These are phyloP conservation scores for Pichia norvegensis DNA, from an alignment of 1,139 yeast genomes.

Conservation along the genomic window DNA sequence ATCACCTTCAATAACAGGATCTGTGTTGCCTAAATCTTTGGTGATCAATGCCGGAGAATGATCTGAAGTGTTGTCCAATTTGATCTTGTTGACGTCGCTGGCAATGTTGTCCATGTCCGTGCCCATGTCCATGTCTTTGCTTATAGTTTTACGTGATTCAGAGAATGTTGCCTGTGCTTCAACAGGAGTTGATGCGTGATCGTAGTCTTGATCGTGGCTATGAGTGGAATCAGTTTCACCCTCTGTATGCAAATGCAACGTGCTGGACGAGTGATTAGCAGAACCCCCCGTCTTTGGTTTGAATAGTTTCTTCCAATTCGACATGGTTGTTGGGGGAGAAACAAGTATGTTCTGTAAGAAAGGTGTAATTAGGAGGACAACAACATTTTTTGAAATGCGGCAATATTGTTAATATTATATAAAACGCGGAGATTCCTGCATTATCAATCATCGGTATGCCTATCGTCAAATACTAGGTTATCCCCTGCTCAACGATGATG, in stretches of 20 bases:
- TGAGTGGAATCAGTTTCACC: conserved; percentile 1
- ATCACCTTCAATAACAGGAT: conserved; percentile 25
- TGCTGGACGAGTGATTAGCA: neutral
- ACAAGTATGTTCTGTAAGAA: neutral
- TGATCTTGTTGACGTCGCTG: conserved; percentile 5
- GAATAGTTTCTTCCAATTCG: conserved; percentile 27
- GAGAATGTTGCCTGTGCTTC: conserved; percentile 12
- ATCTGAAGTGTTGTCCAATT: neutral
- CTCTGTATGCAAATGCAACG: conserved; percentile 5
- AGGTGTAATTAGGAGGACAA: too few species aligned
- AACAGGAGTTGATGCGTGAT: conserved; percentile 1
- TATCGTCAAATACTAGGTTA: too few species aligned
- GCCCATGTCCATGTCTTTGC: conserved; percentile 15
- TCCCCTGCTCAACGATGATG: too few species aligned
- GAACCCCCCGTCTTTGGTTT: conserved; percentile 10
- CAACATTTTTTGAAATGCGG: too few species aligned
- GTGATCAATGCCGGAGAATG: conserved; percentile 20
- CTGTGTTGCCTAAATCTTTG: conserved; percentile 25
- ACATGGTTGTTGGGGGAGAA: conserved; percentile 15
- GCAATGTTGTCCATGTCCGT: conserved; percentile 16
- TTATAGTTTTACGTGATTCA: conserved; percentile 22
- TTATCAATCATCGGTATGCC: too few species aligned
- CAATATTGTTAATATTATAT: too few species aligned
- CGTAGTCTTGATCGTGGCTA: neutral
- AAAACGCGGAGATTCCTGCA: too few species aligned